Base-by-base conservation (phyloP, 2,329 filamentous ascomycete genomes). In the Dactylellina sp. region DNA sequence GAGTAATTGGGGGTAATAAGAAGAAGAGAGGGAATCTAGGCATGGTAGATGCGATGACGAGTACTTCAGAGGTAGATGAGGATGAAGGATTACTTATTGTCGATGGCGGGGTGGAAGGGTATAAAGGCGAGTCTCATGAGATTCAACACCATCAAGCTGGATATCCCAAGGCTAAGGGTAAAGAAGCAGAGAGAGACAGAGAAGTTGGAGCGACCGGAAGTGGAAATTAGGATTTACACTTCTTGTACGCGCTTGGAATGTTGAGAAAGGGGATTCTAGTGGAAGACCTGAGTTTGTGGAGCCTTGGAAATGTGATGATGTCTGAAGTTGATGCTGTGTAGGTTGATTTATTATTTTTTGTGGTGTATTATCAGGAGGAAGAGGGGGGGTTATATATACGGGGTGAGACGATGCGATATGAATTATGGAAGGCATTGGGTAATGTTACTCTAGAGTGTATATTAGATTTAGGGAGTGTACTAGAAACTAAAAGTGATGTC, bases 1-100 rank as follows among this genome's bases (percentile, higher is more conserved):
- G 68, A 6, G 68, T 65, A 1, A 65, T 72, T 9, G 68, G 68
- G n/a, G 70, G 70, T n/a, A 74, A 74, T 40, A 74, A 74, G 70
- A 74, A 74, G 55, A 74, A 74, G 61, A 47, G 70, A 12, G 70
- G 70, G 1, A 74, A 74, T 42, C 47, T 74, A 20, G 53, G 37
- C 12, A 44, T 60, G 20, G 70, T 74, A 7, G 70, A 74, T 46
- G 47, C 61, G 22, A 74, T 74, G 70, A 42, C 70, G 20, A 74
- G 70, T 25, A 74, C 70, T 50, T 74, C 70, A 2, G 70, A 74
- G 39, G 61, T 65, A 4, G 61, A 74, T 2, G 70, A 74, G 42
- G 70, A 74, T 20, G 70, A 65, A 25, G 60, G 55, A 2, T 42
- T 65, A 28, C 39, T 55, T 0, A 52, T 66, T 12, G 55, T 52